A percentile compares a stretch with the other conserved stretches of the same genome.
These are phyloP conservation scores for Hamigera avellanea DNA, from an alignment of 495 filamentous ascomycete species.

Conservation along the genomic window DNA sequence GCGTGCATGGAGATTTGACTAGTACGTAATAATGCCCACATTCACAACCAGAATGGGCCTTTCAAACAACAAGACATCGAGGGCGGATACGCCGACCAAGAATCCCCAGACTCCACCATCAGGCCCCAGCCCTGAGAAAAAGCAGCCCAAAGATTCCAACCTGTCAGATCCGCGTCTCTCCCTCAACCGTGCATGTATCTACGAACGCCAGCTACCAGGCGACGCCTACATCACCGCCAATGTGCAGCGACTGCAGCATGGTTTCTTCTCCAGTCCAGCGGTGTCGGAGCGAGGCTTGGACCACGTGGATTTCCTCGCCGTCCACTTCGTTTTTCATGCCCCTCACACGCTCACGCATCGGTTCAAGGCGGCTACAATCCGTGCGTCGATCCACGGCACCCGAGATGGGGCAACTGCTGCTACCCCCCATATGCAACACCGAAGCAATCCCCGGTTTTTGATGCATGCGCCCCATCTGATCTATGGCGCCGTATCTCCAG, in stretches of 20 bases:
- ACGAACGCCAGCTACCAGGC: conserved; percentile 38
- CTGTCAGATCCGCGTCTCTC: conserved; percentile 30
- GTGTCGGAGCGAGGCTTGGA: conserved; percentile 30
- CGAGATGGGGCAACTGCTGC: no score
- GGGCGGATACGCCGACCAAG: no score
- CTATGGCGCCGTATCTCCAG: conserved; percentile 39
- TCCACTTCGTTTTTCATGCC: conserved; percentile 40
- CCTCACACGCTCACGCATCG: conserved; percentile 27
- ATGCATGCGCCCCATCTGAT: conserved; percentile 42
- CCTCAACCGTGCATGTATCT: conserved; percentile 36
- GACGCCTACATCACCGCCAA: conserved; percentile 41
- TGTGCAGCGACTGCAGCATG: conserved; percentile 40
- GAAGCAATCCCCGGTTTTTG: conserved; percentile 28
- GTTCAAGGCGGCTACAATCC: conserved; percentile 37
- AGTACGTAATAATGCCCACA: no score
- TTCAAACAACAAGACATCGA: no score
- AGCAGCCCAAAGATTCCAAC: conserved; percentile 20
- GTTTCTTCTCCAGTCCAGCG: conserved; percentile 29
- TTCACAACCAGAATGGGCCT: no score
- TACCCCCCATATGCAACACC: not conserved
- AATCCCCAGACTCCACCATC: conserved; percentile 1
- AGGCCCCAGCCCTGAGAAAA: not conserved
- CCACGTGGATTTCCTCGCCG: conserved; percentile 39
- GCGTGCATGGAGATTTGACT: no score
- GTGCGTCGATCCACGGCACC: conserved; percentile 14